These are phyloP conservation scores for Pythium aphanidermatum DNA, from an alignment of 352 stramenopile species.

Conservation along the genomic window DNA sequence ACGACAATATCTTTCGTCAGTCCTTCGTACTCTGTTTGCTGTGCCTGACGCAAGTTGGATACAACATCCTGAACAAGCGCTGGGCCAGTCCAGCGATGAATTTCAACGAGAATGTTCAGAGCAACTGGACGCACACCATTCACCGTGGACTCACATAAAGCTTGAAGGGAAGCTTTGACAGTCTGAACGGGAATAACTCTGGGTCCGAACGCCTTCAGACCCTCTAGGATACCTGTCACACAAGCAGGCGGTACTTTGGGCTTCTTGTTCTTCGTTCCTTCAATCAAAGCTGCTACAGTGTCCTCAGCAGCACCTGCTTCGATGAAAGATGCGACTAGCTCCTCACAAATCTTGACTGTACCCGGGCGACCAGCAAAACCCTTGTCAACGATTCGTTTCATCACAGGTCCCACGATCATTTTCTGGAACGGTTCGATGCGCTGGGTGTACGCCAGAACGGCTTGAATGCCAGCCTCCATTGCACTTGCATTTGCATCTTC, in stretches of 20 bases:
- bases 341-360: constrained; percentile 74
- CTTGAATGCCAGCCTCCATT: constrained; percentile 70
- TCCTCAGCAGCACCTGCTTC: constrained; percentile 69
- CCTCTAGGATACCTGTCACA: constrained; percentile 52
- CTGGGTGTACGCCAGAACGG: constrained; percentile 64
- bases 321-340: constrained; percentile 69
- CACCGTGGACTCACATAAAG: constrained; percentile 74
- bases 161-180: constrained; percentile 61
- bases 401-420: constrained; percentile 51
- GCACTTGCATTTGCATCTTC: constrained; percentile 78
- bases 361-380: constrained; percentile 72
- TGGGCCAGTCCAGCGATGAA: constrained; percentile 76
- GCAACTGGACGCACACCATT: constrained; percentile 76
- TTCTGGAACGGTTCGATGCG: constrained; percentile 66
- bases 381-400: constrained; percentile 80
- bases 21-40: constrained; percentile 79
- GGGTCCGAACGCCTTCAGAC: constrained; percentile 76
- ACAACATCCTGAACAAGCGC: constrained; percentile 76
- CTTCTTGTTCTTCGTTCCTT: constrained; percentile 86
- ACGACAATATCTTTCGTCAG: constrained; percentile 66
- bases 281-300: constrained; percentile 61
- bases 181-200: constrained; percentile 57
- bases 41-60: constrained; percentile 64
- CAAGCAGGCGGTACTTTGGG: constrained; percentile 80
- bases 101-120: constrained; percentile 74